Evolutionary conservation across 768 basidiomycete species (phyloP).

Genomic region (Xanthoconium purpureum): DNA sequence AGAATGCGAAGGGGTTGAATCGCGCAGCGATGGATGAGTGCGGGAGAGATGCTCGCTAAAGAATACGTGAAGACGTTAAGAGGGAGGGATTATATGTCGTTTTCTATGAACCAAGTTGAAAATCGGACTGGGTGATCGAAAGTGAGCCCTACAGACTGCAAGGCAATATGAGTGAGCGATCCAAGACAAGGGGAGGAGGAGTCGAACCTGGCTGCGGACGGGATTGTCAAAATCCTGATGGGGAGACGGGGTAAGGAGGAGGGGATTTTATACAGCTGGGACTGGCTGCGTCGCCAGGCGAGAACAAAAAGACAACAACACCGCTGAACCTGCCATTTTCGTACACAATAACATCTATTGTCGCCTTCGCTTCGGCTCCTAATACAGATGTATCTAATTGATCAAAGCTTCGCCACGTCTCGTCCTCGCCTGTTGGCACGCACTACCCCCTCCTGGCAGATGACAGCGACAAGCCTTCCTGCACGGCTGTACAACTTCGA

Average conservation of each 20-base stretch:
- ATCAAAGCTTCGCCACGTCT: conserved; percentile 24
- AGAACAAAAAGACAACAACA: conserved; percentile 31
- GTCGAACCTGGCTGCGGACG: conserved; percentile 31
- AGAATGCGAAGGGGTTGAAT: conserved; percentile 26
- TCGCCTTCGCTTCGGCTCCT: conserved; percentile 18
- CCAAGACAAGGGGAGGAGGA: not conserved
- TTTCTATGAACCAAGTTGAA: conserved; percentile 20
- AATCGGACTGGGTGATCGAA: conserved; percentile 27
- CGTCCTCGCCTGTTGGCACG: conserved; percentile 54
- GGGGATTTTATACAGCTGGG: conserved; percentile 27
- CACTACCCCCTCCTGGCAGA: conserved; percentile 77
- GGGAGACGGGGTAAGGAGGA: not conserved
- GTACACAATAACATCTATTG: conserved; percentile 33
- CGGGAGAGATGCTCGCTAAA: conserved; percentile 25
- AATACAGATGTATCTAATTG: conserved; percentile 10
- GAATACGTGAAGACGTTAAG: conserved; percentile 27
- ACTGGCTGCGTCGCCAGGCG: conserved; percentile 26
- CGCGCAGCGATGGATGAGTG: conserved; percentile 32
- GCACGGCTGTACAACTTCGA: conserved; percentile 63
- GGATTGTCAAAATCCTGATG: conserved; percentile 39
- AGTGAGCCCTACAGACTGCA: conserved; percentile 28
- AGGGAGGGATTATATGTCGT: conserved; percentile 4
- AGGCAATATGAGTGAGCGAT: conserved; percentile 10
- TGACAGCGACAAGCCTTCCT: conserved; percentile 70
- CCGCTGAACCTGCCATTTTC: conserved; percentile 20